These are phyloP conservation scores for Fonsecaea erecta DNA, from an alignment of 2,329 filamentous ascomycete genomes.

Conservation along the genomic window DNA sequence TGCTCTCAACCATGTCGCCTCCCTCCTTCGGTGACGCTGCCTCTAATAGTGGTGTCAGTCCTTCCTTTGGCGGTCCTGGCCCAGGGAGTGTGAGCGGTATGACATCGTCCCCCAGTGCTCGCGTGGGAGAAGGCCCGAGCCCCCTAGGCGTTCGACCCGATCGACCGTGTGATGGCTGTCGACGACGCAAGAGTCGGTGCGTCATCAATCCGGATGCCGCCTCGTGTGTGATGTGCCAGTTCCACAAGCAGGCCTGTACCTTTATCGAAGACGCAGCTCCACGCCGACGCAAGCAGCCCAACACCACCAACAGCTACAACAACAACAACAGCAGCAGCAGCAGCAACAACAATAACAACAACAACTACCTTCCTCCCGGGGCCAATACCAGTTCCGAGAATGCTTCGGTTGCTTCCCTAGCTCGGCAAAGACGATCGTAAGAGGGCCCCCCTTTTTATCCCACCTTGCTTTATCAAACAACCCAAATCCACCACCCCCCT, in stretches of 20 bases:
- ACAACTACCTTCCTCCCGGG: constrained; percentile 9
- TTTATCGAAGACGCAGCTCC: constrained; percentile 37
- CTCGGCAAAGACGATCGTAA: constrained; percentile 34
- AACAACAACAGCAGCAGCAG: constrained; percentile 3
- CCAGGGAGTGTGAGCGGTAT: constrained; percentile 21
- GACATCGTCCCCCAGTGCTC: constrained; percentile 20
- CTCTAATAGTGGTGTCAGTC: background rate
- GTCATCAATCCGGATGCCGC: constrained; percentile 30
- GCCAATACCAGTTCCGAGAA: constrained; percentile 20
- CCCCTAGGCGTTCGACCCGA: constrained; percentile 24
- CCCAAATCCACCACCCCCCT: background rate
- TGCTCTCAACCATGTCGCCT: constrained; percentile 31
- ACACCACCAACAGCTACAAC: background rate
- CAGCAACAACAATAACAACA: background rate
- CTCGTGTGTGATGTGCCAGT: constrained; percentile 34
- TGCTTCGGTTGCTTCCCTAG: constrained; percentile 26
- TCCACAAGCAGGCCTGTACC: constrained; percentile 37
- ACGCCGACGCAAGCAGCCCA: constrained; percentile 30
- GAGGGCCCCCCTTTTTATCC: constrained; percentile 19
- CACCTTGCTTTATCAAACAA: constrained; percentile 20
- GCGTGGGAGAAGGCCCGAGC: constrained; percentile 19
- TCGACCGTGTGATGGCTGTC: constrained; percentile 37
- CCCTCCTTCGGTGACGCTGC: constrained; percentile 22
- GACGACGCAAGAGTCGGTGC: constrained; percentile 37
- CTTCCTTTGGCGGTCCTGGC: constrained; percentile 12